These are phyloP conservation scores for Wickerhamiella galacta DNA, from an alignment of 805 yeast species.

Conservation along the genomic window DNA sequence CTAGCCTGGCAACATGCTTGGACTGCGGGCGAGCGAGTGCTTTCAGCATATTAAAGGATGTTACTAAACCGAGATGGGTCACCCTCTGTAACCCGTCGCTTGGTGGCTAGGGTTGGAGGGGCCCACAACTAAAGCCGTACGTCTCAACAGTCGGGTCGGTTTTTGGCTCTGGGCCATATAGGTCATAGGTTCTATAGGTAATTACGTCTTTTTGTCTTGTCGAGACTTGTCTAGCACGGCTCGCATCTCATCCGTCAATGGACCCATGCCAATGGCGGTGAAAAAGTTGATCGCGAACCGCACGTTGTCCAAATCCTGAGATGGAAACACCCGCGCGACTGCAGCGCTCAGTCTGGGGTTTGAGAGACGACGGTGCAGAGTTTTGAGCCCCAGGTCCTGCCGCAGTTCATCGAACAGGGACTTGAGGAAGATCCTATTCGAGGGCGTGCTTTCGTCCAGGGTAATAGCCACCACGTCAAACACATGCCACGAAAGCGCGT, in stretches of 20 bases:
- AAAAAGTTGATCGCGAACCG: constrained; percentile 76
- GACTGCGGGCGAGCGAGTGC: too few relatives aligned
- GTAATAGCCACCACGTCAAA: constrained; percentile 42
- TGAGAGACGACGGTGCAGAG: constrained; percentile 32
- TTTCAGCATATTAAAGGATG: too few relatives aligned
- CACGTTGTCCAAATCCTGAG: constrained; percentile 19
- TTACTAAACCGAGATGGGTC: too few relatives aligned
- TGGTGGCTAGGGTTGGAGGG: too few relatives aligned
- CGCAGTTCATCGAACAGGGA: constrained; percentile 65
- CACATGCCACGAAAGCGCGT: constrained; percentile 46
- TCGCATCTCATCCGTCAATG: constrained; percentile 71
- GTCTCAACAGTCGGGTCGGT: too few relatives aligned
- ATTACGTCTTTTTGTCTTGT: too few relatives aligned
- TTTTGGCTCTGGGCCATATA: too few relatives aligned
- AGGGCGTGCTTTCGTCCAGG: constrained; percentile 60
- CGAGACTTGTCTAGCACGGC: constrained; percentile 17
- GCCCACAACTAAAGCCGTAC: too few relatives aligned
- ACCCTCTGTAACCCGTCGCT: too few relatives aligned
- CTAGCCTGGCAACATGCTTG: too few relatives aligned
- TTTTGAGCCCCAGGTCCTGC: constrained; percentile 51
- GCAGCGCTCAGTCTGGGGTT: constrained; percentile 36
- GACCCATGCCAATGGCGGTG: constrained; percentile 83
- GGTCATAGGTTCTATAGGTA: too few relatives aligned
- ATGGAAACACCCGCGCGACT: constrained; percentile 50
- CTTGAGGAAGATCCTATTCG: constrained; percentile 62